A percentile compares a stretch with the other conserved stretches of the same genome.
Conservation (phyloP, 202 grass and related monocot genomes). For the Bolboschoenoplectus hybrid region DNA sequence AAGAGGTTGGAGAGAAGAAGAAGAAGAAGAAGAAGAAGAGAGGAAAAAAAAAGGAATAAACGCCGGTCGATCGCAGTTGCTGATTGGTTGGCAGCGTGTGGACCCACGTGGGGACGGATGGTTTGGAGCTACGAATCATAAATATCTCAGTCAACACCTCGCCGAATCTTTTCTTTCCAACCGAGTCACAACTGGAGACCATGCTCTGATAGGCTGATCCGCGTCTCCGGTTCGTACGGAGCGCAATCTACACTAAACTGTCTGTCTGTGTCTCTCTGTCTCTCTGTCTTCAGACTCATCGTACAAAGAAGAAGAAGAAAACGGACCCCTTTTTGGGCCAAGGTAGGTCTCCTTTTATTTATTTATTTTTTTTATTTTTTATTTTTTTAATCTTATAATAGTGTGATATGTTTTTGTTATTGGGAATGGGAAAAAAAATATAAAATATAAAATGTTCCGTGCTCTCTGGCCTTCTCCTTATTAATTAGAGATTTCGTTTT, state of each 20-base stretch:
- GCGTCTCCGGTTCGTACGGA: constrained; percentile 14
- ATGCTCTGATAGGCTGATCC: background rate
- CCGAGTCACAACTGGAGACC: constrained; percentile 13
- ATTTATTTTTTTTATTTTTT: background rate
- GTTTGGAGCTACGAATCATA: background rate
- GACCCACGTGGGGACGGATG: constrained; percentile 37
- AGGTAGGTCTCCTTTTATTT: background rate
- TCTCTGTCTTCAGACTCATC: background rate
- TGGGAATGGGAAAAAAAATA: background rate
- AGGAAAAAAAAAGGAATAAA: background rate
- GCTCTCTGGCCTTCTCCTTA: background rate
- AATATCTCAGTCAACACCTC: constrained; percentile 53
- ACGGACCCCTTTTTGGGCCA: background rate
- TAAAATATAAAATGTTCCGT: background rate
- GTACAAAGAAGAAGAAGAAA: background rate
- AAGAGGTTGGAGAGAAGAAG: background rate
- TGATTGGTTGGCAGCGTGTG: constrained; percentile 43
- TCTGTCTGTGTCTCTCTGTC: background rate
- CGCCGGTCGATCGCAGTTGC: constrained; percentile 1
- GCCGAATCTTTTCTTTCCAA: constrained; percentile 39
- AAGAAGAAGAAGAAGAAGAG: background rate
- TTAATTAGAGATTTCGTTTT: background rate
- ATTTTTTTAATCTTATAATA: too few species aligned
- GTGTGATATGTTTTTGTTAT: background rate
- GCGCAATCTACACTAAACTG: background rate